A percentile compares a stretch with the other conserved stretches of the same genome.
Conservation (phyloP, 2,329 filamentous ascomycete genomes). For the Beauveria caledonica region DNA sequence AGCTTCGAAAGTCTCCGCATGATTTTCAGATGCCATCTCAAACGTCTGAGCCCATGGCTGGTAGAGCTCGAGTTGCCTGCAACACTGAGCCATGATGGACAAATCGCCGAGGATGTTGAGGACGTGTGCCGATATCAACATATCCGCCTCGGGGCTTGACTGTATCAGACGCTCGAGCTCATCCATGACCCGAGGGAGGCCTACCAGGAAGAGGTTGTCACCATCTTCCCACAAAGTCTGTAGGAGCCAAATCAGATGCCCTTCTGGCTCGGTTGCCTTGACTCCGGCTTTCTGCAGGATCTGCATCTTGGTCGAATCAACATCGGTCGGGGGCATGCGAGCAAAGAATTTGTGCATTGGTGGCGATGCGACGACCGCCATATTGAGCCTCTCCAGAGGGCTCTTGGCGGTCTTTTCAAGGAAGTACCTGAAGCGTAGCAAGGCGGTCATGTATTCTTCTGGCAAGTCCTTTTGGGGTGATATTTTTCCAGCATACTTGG, state of each 20-base stretch:
- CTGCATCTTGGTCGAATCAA: conserved; percentile 17
- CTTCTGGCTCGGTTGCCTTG: conserved; percentile 17
- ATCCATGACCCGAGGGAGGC: conserved; percentile 33
- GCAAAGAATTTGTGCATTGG: conserved; percentile 29
- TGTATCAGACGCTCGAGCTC: conserved; percentile 38
- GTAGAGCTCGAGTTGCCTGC: conserved; percentile 36
- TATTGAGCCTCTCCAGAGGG: conserved; percentile 19
- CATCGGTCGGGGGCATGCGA: conserved; percentile 19
- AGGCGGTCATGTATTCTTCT: conserved; percentile 24
- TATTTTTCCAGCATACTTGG: conserved; percentile 25
- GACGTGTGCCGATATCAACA: conserved; percentile 30
- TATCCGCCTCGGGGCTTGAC: conserved; percentile 25
- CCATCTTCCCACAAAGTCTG: conserved; percentile 29
- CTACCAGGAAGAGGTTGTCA: conserved; percentile 21
- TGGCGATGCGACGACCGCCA: conserved; percentile 29
- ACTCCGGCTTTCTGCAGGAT: conserved; percentile 13
- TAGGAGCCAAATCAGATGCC: conserved; percentile 29
- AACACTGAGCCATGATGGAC: conserved; percentile 35
- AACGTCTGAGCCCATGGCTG: conserved; percentile 40
- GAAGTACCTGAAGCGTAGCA: conserved; percentile 32
- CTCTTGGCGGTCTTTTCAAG: conserved; percentile 26
- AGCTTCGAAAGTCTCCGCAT: conserved; percentile 7
- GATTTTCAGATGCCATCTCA: conserved; percentile 21
- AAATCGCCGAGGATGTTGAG: conserved; percentile 33
- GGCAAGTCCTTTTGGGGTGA: conserved; percentile 23